phyloP scores from a whole-genome alignment of 2,329 filamentous ascomycete species.

The Arthrobotrys conoides region DNA sequence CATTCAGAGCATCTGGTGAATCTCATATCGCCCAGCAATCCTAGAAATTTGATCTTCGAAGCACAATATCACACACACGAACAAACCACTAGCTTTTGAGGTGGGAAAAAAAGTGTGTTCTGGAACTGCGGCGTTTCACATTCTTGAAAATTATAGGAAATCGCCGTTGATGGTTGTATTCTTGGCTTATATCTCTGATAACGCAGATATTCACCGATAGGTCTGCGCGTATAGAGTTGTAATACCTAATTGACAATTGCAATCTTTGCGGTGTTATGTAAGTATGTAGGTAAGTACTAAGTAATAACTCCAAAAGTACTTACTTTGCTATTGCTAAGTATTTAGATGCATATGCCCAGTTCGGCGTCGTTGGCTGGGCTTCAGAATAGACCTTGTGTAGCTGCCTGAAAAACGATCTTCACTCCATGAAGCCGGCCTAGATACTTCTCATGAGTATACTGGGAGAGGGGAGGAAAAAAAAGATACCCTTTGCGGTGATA shows the following conservation, averaged over 20 bases:
- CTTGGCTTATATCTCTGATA: conserved; percentile 40
- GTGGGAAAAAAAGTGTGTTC: conserved; percentile 13
- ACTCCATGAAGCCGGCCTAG: conserved; percentile 15
- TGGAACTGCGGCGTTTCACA: conserved; percentile 47
- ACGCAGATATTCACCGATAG: neutral
- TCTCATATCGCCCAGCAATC: conserved; percentile 39
- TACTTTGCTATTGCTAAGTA: neutral
- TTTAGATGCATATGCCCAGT: conserved; percentile 1
- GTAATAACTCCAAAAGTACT: no score
- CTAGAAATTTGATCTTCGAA: conserved; percentile 49
- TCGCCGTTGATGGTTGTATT: conserved; percentile 32
- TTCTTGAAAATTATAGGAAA: conserved; percentile 27
- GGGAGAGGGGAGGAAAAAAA: no score
- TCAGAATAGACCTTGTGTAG: neutral
- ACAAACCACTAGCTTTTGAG: neutral
- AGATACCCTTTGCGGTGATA: conserved; percentile 32
- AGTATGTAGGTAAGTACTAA: neutral
- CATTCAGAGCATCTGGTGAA: conserved; percentile 52
- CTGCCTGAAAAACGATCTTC: conserved; percentile 29
- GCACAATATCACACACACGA: conserved; percentile 33
- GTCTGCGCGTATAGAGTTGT: neutral
- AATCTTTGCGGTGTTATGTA: conserved; percentile 33
- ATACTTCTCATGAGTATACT: conserved; percentile 36
- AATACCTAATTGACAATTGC: conserved; percentile 30
- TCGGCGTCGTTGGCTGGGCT: conserved; percentile 8